These are phyloP conservation scores for Trichoderma asperelloides DNA, from an alignment of 495 filamentous ascomycete species.

Conservation along the genomic window DNA sequence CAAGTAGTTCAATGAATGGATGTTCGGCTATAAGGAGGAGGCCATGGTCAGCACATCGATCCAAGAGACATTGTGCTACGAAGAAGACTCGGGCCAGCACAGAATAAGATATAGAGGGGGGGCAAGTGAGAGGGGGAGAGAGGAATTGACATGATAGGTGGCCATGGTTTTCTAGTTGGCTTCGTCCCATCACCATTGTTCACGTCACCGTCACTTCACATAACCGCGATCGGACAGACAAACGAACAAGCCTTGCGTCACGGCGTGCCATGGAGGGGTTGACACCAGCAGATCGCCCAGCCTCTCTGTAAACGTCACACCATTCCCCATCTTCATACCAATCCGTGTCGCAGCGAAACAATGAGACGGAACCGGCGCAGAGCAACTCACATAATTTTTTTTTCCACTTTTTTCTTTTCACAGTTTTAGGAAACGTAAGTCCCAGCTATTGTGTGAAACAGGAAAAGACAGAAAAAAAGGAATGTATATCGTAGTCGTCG, in stretches of 20 bases:
- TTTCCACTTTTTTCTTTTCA: not conserved
- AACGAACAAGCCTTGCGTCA: not conserved
- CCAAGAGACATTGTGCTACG: not conserved
- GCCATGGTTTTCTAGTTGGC: not conserved
- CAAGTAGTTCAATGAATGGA: conserved; percentile 14
- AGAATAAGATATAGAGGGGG: not conserved
- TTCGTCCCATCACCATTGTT: not conserved
- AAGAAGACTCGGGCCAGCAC: not conserved
- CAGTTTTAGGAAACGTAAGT: not conserved
- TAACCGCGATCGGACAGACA: not conserved
- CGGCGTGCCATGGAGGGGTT: conserved; percentile 1
- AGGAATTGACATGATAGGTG: not conserved
- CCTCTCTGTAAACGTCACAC: not conserved
- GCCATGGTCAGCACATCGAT: not conserved
- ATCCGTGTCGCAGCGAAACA: conserved; percentile 1
- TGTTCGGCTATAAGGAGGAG: conserved; percentile 7
- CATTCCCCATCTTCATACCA: not conserved
- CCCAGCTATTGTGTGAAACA: not conserved
- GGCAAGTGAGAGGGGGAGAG: not conserved
- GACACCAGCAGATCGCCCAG: not conserved
- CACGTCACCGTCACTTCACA: not conserved
- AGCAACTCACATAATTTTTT: not conserved
- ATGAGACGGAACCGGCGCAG: not conserved
- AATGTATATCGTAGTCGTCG: conserved; percentile 3
- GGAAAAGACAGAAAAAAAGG: not conserved